Conservation (phyloP, 1,284 basidiomycete genomes). For the Ustilago xerochloae region DNA sequence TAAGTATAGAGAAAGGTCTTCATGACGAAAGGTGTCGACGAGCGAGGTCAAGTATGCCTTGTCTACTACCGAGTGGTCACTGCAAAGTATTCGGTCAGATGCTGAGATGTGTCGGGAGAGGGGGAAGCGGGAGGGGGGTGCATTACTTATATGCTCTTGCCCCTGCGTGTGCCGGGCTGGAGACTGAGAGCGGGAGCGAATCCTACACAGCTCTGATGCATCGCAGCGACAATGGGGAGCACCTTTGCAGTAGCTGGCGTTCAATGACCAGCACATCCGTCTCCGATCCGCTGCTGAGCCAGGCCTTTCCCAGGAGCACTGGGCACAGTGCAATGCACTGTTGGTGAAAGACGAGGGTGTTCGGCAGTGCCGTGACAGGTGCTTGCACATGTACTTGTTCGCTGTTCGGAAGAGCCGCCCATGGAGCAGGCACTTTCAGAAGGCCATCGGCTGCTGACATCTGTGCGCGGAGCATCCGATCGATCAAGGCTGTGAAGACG, state of each 20-base stretch:
- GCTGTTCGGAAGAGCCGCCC: neutral
- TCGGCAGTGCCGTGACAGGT: neutral
- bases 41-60: neutral
- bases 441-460: neutral
- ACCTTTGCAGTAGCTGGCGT: neutral
- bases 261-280: neutral
- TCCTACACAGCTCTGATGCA: neutral
- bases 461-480: neutral
- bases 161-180: no score
- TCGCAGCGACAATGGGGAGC: neutral
- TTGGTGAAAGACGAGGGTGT: neutral
- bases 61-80: no score
- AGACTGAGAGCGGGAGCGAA: no score
- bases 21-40: constrained; percentile 1
- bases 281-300: neutral
- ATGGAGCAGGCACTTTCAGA: neutral
- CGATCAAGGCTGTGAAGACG: neutral
- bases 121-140: neutral
- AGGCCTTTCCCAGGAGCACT: no score
- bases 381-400: neutral
- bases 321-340: neutral
- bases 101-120: no score
- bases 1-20: neutral
- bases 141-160: neutral
- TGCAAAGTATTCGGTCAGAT: no score